phyloP scores from a whole-genome alignment of 192 early-diverging fungal genomes.

The Geranomyces michiganensis region DNA sequence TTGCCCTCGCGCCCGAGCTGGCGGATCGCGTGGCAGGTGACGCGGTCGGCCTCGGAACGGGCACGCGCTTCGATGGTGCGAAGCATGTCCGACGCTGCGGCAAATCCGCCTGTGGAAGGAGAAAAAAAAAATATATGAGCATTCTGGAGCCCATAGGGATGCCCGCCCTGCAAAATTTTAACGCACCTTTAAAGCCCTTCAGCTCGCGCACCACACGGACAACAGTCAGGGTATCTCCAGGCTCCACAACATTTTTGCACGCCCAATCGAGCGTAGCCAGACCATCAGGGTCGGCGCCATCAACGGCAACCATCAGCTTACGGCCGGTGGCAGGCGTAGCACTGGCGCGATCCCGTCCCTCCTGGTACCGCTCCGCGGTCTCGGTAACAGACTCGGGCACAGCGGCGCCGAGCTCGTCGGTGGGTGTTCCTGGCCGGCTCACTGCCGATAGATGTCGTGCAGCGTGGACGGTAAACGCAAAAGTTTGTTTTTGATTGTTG shows the following conservation, averaged over 20 bases:
- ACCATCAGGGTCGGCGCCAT: conserved; percentile 34
- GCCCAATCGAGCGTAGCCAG: conserved; percentile 27
- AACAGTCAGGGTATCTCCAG: conserved; percentile 24
- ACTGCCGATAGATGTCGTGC: conserved; percentile 24
- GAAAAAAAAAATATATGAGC: conserved; percentile 7
- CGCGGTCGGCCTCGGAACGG: conserved; percentile 22
- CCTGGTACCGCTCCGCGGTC: conserved; percentile 18
- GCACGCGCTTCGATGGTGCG: conserved; percentile 24
- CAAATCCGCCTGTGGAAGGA: conserved; percentile 24
- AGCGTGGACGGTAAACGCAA: conserved; percentile 33
- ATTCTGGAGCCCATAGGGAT: conserved; percentile 8
- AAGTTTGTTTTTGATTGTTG: not conserved
- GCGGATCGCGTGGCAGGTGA: conserved; percentile 33
- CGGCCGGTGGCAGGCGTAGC: conserved; percentile 26
- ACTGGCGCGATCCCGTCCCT: not conserved
- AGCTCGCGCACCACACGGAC: conserved; percentile 26
- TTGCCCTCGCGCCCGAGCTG: conserved; percentile 19
- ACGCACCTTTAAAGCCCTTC: conserved; percentile 32
- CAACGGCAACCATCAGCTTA: conserved; percentile 36
- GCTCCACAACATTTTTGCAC: conserved; percentile 19
- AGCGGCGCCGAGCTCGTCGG: not conserved
- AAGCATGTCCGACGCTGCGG: conserved; percentile 27
- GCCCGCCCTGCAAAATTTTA: too few relatives aligned
- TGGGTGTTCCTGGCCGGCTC: conserved; percentile 22
- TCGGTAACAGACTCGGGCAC: conserved; percentile 14